Evolutionary conservation across 352 stramenopile genomes (phyloP).

Genomic region (Aphanomyces euteiches): DNA sequence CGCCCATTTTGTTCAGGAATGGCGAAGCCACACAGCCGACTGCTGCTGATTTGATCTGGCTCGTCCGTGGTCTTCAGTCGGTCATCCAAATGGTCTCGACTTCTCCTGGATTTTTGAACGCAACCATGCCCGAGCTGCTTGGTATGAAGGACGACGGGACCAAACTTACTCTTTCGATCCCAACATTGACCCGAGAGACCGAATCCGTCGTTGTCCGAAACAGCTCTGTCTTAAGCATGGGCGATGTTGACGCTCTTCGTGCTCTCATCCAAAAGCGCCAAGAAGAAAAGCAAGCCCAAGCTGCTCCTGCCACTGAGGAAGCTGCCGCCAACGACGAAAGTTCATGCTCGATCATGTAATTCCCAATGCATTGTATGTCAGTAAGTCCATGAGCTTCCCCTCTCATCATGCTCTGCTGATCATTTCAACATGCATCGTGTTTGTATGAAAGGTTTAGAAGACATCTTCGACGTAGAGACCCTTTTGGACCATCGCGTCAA

Average conservation of each 20-base stretch:
- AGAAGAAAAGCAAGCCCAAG: slow-evolving; percentile 16
- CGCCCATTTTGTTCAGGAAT: slow-evolving; percentile 64
- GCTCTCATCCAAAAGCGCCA: slow-evolving; percentile 40
- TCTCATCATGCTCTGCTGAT: too few species aligned
- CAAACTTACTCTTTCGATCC: slow-evolving; percentile 58
- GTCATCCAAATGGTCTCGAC: slow-evolving; percentile 64
- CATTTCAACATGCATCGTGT: too few species aligned
- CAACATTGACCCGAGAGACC: slow-evolving; percentile 57
- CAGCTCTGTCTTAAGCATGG: slow-evolving; percentile 72
- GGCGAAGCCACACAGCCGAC: slow-evolving; percentile 63
- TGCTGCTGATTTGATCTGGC: slow-evolving; percentile 61
- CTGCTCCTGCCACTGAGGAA: background rate
- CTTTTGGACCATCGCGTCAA: too few species aligned
- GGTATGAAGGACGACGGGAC: slow-evolving; percentile 52
- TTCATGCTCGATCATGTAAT: slow-evolving; percentile 19
- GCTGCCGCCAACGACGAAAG: background rate
- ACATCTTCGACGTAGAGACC: too few species aligned
- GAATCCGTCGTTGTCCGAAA: slow-evolving; percentile 65
- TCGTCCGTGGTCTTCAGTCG: slow-evolving; percentile 59
- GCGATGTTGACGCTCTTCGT: slow-evolving; percentile 64
- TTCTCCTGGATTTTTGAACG: slow-evolving; percentile 67
- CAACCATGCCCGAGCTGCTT: slow-evolving; percentile 56
- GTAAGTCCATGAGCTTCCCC: too few species aligned
- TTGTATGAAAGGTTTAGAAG: too few species aligned
- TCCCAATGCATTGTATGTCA: background rate